Base-by-base conservation (phyloP, 2,329 filamentous ascomycete species). In the Pseudogymnoascus sp. region DNA sequence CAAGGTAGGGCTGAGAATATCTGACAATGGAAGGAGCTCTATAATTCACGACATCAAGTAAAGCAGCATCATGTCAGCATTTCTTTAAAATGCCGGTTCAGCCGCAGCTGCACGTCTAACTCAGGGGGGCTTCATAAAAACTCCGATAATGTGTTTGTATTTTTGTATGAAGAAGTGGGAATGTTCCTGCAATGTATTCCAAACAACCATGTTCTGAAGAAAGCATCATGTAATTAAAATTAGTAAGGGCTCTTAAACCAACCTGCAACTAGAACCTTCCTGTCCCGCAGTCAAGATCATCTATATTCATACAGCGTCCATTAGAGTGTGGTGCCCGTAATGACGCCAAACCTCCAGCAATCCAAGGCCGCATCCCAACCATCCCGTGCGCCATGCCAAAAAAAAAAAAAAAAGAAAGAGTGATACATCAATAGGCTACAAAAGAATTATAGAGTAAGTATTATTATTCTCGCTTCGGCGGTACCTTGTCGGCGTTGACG, bases 401-500 rank as follows among this genome's bases (percentile, higher is more conserved):
- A 57, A 57, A 19, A 33, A 57, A 35, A 19, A 33, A 57, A 35
- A 19, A 31, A 57, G 35, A 57, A 19, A 33, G 35, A 35, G 11
- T 53, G 44, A 50, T 57, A 57, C 50, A 57, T 57, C 50, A 57
- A 57, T 35, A 57, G 28, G 50, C 28, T 57, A 57, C 50, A 57
- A 33, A 57, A 57, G 50, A 57, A 57, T 57, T 57, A 57, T 57
- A 57, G 50, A 9, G 26, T 57, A 57, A 57, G 50, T 57, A 57
- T 57, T 57, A 57, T 61, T 42, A 61, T 61, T 61, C 26, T 38
- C 59, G 59, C 59, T 61, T 61, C 17, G 38, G 38, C n/a, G 59
- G 59, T 31, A 42, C 33, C 21, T 61, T 61, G 40, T 63, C 62
- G 19, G 62, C 31, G 4, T 71, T 67, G 4, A 67, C 66, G 35